Conservation (phyloP, 768 basidiomycete genomes). For the Lactifluus subvellereus region DNA sequence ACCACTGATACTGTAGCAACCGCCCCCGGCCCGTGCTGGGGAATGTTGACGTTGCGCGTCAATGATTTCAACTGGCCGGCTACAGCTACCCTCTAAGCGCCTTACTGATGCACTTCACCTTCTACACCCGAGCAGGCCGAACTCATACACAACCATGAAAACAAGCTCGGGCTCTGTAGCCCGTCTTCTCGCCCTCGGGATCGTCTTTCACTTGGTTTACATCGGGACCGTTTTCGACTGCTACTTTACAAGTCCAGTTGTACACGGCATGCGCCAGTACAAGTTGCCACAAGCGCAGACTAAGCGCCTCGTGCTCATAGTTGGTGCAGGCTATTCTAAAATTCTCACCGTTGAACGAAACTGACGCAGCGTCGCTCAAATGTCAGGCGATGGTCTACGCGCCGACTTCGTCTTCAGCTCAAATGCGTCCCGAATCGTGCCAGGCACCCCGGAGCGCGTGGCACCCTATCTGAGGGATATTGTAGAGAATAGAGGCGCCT, state of each 20-base stretch:
- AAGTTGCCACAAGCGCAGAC: slow-evolving; percentile 44
- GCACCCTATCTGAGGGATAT: slow-evolving; percentile 74
- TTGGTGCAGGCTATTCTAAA: slow-evolving; percentile 43
- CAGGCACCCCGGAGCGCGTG: slow-evolving; percentile 48
- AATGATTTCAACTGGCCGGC: not conserved
- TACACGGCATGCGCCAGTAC: slow-evolving; percentile 65
- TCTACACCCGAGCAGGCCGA: not conserved
- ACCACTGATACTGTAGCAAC: too few species aligned
- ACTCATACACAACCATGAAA: slow-evolving; percentile 8
- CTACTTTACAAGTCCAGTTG: slow-evolving; percentile 81
- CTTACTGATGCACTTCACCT: not conserved
- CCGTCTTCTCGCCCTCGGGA: slow-evolving; percentile 54
- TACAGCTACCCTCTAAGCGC: not conserved
- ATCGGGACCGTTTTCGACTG: slow-evolving; percentile 77
- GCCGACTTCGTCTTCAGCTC: slow-evolving; percentile 71
- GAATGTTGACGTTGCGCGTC: not conserved
- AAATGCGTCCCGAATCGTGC: slow-evolving; percentile 52
- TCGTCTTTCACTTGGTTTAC: slow-evolving; percentile 70
- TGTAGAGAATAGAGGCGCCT: slow-evolving; percentile 60
- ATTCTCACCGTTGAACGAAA: not conserved
- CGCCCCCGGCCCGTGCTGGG: not conserved
- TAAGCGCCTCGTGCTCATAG: slow-evolving; percentile 72
- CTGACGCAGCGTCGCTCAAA: not conserved
- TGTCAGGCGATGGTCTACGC: slow-evolving; percentile 71
- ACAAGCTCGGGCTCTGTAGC: slow-evolving; percentile 13